Base-by-base conservation (phyloP, 495 filamentous ascomycete species). In the Penicillium diatomitis region DNA sequence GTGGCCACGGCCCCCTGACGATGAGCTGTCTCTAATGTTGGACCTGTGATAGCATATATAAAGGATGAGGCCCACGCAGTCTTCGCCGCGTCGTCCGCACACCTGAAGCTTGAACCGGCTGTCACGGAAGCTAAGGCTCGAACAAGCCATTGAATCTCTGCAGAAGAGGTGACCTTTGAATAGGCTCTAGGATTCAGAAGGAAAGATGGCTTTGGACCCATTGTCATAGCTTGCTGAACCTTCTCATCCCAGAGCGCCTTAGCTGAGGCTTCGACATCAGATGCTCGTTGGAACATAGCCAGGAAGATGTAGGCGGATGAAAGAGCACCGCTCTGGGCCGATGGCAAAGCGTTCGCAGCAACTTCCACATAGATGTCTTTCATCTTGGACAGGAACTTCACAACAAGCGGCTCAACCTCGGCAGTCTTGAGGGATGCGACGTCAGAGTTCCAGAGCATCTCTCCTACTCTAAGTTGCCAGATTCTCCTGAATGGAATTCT, bases 171-270 rank as follows among this genome's bases (percentile, higher is more conserved):
- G 11, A 96, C 61, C 58, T 94, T 95, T 33, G 83, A 76, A 67
- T 90, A 96, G 6, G 91, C 78, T 44, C 83, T 85, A 20, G 82
- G 80, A 59, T 88, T 95, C 1, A 97, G 73, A 5, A 96, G 70
- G 62, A 91, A 91, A 0, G 89, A 91, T 7, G 85, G 81, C 60
- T 91, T 96, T 0, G 87, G 80, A 8, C 79, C 76, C 10, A 79
- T 63, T 0, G 69, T 70, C 44, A 95, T 71, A 37, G 80, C 77
- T 49, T 84, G 78, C 37, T 82, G 76, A 11, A 73, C 57, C 12
- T 88, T 72, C 6, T 80, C 64, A 33, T 73, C 67, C 69, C 69
- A 72, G 5, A 55, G 53, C 12, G 65, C 57, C 32, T 62, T 63
- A 8, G 68, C 61, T 27, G 65, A 59, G 1, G 53, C 62, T 47